Conservation (phyloP, 1,284 basidiomycete genomes). For the Sporisorium reilianum region DNA sequence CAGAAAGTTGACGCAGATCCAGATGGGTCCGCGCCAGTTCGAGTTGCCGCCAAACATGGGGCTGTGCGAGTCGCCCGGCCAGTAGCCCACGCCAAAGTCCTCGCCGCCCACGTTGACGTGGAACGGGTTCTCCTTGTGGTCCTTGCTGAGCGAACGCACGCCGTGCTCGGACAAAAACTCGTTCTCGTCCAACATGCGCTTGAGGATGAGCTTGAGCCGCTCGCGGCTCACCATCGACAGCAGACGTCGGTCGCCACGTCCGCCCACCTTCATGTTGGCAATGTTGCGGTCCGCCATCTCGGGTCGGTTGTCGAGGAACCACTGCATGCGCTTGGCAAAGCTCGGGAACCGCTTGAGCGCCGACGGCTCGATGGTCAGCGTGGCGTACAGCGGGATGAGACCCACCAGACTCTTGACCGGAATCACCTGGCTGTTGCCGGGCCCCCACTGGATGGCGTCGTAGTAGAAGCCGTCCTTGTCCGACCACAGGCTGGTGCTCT, state of each 20-base stretch:
- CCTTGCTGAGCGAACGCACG: conserved; percentile 85
- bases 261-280: conserved; percentile 81
- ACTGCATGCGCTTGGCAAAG: conserved; percentile 97
- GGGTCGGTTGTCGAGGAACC: conserved; percentile 94
- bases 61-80: conserved; percentile 95
- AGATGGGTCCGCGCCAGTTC: conserved; percentile 88
- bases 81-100: conserved; percentile 91
- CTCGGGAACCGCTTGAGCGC: conserved; percentile 91
- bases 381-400: conserved; percentile 93
- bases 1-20: conserved; percentile 95
- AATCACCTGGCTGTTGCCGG: conserved; percentile 78
- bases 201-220: conserved; percentile 84
- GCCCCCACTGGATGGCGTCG: conserved; percentile 91
- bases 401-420: conserved; percentile 93
- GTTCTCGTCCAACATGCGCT: conserved; percentile 87
- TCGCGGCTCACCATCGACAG: conserved; percentile 93
- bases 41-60: conserved; percentile 97
- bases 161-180: conserved; percentile 96
- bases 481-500: conserved; percentile 87
- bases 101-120: conserved; percentile 92
- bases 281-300: conserved; percentile 90
- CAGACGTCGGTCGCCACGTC: conserved; percentile 81
- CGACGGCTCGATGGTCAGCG: conserved; percentile 89
- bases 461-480: conserved; percentile 98
- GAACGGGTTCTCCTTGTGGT: conserved; percentile 93